phyloP scores from a whole-genome alignment of 2,329 filamentous ascomycete genomes.

The Penicillium digitatum region DNA sequence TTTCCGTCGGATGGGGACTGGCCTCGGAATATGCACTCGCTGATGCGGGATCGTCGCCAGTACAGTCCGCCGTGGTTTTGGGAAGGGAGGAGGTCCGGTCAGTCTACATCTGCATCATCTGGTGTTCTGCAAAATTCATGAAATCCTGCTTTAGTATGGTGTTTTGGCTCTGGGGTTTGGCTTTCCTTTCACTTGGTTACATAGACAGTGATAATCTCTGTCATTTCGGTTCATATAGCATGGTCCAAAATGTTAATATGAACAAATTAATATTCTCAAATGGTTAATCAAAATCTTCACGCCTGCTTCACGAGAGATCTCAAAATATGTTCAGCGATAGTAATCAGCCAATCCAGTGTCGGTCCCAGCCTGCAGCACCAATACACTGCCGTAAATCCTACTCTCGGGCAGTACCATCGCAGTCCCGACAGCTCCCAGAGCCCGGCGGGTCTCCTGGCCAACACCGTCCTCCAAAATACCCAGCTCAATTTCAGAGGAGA shows the following conservation, averaged over 20 bases:
- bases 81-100: background rate
- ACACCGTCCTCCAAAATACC: constrained; percentile 36
- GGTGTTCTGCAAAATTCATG: background rate
- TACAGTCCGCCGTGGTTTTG: constrained; percentile 16
- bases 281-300: background rate
- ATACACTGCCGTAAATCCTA: constrained; percentile 61
- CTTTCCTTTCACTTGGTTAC: background rate
- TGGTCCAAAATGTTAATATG: background rate
- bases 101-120: background rate
- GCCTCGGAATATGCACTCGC: background rate
- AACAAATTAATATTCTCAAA: background rate
- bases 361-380: constrained; percentile 62
- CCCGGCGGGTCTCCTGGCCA: constrained; percentile 28
- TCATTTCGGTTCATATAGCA: background rate
- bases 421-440: constrained; percentile 35
- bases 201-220: background rate
- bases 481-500: constrained; percentile 10
- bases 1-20: constrained; percentile 8
- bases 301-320: background rate
- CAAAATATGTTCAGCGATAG: constrained; percentile 3
- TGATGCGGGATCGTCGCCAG: background rate
- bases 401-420: constrained; percentile 53
- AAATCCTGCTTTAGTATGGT: background rate
- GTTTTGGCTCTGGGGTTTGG: background rate
- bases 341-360: constrained; percentile 1